Base-by-base conservation (phyloP, 2,329 filamentous ascomycete species). In the Pseudocercospora macadamiae region DNA sequence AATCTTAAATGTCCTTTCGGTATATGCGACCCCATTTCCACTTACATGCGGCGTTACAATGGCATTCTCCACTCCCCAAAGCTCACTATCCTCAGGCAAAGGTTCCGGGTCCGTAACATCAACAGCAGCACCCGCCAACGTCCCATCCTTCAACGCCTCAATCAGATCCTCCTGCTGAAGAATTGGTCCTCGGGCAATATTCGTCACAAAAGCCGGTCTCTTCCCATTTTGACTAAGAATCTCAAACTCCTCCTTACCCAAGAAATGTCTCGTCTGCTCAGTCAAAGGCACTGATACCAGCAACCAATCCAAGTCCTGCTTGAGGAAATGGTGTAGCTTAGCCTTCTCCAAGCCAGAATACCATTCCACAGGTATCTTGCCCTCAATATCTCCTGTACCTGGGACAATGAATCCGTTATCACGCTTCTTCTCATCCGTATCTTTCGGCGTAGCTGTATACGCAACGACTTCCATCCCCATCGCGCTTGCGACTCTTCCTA, bases 61-160 rank as follows among this genome's bases (percentile, higher is more conserved):
- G 14, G 88, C 79, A 71, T 92, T 91, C 60, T 84, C 83, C 12
- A 87, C 78, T 23, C 78, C 81, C 89, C 89, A 93, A 51, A 93
- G 75, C 62, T 84, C 82, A 69, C 89, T 85, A 3, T 87, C 83
- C 2, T 79, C 74, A 0, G 89, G 89, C 62, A 93, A 71, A 0
- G 90, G 90, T 72, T 93, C 90, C 0, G 90, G 90, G 60, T 93
- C 89, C 1, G 89, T 89, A 1, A 93, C 90, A 70, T 93, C 90
- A 37, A 93, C 74, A 1, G 89, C 89, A 0, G 90, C 90, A 26
- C 90, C 90, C 2, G 79, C 74, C 26, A 90, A 69, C 1, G 80
- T 78, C 0, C 80, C 81, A 0, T 77, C 78, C 37, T 83, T 75
- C 9, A 93, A 75, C 0, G 88, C 87, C 1, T 77, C 77, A 16